Conservation (phyloP, 345 rosid species). For the Pistacia vera region DNA sequence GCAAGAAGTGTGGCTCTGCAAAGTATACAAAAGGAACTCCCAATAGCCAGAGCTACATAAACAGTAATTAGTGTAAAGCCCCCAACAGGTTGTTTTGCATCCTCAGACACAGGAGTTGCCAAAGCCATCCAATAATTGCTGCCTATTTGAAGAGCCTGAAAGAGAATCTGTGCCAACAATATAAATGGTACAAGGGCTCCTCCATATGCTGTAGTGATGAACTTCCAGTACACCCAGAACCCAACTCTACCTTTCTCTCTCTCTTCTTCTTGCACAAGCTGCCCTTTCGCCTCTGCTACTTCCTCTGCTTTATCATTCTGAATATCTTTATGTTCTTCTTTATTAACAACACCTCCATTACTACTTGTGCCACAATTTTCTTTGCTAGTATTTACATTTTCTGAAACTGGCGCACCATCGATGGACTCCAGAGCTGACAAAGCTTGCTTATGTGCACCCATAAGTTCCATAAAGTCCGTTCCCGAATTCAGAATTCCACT, state of each 20-base stretch:
- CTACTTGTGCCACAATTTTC: conserved; percentile 24
- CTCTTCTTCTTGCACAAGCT: conserved; percentile 80
- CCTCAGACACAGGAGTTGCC: conserved; percentile 69
- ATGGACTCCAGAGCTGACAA: conserved; percentile 53
- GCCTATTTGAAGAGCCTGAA: conserved; percentile 72
- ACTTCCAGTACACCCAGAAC: conserved; percentile 63
- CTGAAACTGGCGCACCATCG: conserved; percentile 38
- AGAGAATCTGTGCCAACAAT: conserved; percentile 60
- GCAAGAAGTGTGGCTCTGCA: conserved; percentile 56
- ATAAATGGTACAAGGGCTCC: conserved; percentile 76
- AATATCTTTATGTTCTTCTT: conserved; percentile 33
- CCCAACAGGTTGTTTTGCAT: conserved; percentile 52
- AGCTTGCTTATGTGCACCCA: conserved; percentile 71
- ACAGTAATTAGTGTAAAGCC: conserved; percentile 49
- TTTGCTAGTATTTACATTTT: conserved; percentile 19
- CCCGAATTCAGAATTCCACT: conserved; percentile 62
- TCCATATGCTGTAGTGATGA: conserved; percentile 64
- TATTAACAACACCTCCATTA: conserved; percentile 20
- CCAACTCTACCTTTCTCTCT: conserved; percentile 81
- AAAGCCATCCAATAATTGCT: conserved; percentile 92
- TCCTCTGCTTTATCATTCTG: conserved; percentile 41
- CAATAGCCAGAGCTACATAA: conserved; percentile 53
- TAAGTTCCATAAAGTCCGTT: conserved; percentile 76
- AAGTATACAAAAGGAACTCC: conserved; percentile 63
- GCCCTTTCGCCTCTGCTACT: conserved; percentile 43